A percentile compares a stretch with the other conserved stretches of the same genome.
These are phyloP conservation scores for Cyclostephanos tholiformis DNA, from an alignment of 108 stramenopile genomes.

Conservation along the genomic window DNA sequence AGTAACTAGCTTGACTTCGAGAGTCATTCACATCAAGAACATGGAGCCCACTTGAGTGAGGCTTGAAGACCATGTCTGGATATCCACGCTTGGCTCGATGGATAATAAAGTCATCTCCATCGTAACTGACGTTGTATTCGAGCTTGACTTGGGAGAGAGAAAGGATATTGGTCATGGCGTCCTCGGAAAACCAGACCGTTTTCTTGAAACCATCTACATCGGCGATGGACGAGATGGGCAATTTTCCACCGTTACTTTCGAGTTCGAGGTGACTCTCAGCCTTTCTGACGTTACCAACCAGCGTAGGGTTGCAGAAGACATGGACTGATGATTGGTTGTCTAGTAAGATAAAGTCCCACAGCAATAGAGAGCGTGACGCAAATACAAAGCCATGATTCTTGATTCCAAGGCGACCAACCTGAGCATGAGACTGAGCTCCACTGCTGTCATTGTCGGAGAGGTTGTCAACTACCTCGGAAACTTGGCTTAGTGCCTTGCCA, in stretches of 20 bases:
- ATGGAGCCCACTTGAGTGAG: neutral
- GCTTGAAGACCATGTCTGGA: no score
- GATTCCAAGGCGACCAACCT: no score
- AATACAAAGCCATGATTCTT: neutral
- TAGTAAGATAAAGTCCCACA: conserved; percentile 7
- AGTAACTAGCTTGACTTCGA: neutral
- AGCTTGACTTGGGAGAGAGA: conserved; percentile 1
- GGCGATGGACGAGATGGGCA: neutral
- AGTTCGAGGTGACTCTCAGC: neutral
- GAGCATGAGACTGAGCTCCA: conserved; percentile 16
- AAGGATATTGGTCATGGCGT: conserved; percentile 13
- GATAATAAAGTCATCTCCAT: neutral
- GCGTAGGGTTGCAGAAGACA: conserved; percentile 10
- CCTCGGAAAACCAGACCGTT: conserved; percentile 1
- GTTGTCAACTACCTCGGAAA: neutral
- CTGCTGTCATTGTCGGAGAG: neutral
- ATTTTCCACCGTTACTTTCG: conserved; percentile 3
- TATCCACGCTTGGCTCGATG: no score
- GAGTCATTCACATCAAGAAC: neutral
- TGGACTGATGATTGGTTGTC: conserved; percentile 23
- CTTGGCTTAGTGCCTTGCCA: conserved; percentile 2
- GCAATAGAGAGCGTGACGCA: neutral
- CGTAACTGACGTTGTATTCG: conserved; percentile 3
- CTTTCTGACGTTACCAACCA: neutral
- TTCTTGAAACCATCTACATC: neutral